Evolutionary conservation across 75 land plant species (phyloP).

Genomic region (Pseudotsuga menziesii): DNA sequence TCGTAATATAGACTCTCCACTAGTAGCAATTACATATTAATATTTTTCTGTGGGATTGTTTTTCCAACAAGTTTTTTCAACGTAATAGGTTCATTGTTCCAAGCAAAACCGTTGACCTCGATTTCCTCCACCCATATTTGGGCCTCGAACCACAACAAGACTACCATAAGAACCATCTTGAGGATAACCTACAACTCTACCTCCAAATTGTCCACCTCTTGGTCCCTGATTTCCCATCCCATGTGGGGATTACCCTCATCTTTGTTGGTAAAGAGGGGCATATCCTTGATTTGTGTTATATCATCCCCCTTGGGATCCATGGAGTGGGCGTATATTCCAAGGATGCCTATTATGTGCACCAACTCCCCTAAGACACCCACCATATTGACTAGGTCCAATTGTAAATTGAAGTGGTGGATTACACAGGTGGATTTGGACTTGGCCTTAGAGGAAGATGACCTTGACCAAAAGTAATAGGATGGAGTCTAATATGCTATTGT

Average conservation of each 20-base stretch:
- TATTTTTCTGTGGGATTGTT: no score
- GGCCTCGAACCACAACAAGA: conserved; percentile 40
- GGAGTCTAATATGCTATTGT: conserved; percentile 65
- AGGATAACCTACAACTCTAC: conserved; percentile 38
- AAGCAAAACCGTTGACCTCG: conserved; percentile 59
- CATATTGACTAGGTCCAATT: conserved; percentile 49
- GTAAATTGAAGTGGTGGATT: conserved; percentile 30
- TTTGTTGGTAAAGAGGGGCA: conserved; percentile 44
- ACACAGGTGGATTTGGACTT: conserved; percentile 59
- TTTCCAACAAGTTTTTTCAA: no score
- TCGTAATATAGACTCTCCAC: no score
- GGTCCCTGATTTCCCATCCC: conserved; percentile 34
- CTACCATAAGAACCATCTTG: conserved; percentile 53
- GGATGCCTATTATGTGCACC: conserved; percentile 63
- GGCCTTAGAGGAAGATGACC: conserved; percentile 46
- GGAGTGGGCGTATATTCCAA: conserved; percentile 58
- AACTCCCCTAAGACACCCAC: conserved; percentile 56
- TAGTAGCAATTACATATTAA: no score
- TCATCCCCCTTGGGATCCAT: conserved; percentile 48
- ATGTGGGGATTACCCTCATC: conserved; percentile 37
- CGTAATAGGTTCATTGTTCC: conserved; percentile 33
- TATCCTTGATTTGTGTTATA: conserved; percentile 20
- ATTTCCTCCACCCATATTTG: conserved; percentile 34
- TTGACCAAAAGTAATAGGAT: conserved; percentile 58
- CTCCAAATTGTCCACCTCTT: conserved; percentile 43